Evolutionary conservation across 2,329 filamentous ascomycete genomes (phyloP).

Genomic region (Geosmithia putterillii): DNA sequence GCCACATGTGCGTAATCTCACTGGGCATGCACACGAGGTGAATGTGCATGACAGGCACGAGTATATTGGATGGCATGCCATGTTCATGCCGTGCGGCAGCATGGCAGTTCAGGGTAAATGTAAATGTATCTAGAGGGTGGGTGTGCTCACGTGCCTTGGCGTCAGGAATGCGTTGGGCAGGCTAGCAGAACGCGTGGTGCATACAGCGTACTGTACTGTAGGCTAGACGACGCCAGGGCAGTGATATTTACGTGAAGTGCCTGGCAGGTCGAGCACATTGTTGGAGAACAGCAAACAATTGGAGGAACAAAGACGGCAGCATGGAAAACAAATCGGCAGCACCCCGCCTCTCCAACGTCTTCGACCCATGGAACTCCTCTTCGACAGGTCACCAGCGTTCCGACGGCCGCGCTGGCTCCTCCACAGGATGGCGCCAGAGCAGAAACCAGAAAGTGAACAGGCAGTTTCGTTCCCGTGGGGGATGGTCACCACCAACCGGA

Average conservation of each 20-base stretch:
- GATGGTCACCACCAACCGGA: constrained; percentile 58
- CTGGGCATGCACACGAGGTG: too few relatives aligned
- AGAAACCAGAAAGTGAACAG: constrained; percentile 55
- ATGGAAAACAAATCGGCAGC: constrained; percentile 10
- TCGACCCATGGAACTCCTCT: constrained; percentile 62
- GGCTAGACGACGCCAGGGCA: too few relatives aligned
- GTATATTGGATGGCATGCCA: too few relatives aligned
- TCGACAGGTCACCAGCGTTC: constrained; percentile 70
- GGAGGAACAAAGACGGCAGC: too few relatives aligned
- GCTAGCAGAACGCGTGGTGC: not conserved
- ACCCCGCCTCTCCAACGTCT: constrained; percentile 29
- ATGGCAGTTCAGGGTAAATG: not conserved
- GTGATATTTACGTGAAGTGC: too few relatives aligned
- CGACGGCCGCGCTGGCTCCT: constrained; percentile 48
- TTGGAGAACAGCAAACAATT: too few relatives aligned
- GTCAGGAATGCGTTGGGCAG: constrained; percentile 1
- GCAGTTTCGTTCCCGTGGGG: constrained; percentile 54
- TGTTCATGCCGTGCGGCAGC: too few relatives aligned
- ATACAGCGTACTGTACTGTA: too few relatives aligned
- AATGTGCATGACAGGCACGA: too few relatives aligned
- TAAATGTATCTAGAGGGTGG: not conserved
- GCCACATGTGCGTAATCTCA: too few relatives aligned
- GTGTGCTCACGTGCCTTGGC: constrained; percentile 4
- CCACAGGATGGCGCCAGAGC: constrained; percentile 58
- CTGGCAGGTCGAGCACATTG: too few relatives aligned